Evolutionary conservation across 768 basidiomycete species (phyloP).

Genomic region (Trametes cinnabarina): DNA sequence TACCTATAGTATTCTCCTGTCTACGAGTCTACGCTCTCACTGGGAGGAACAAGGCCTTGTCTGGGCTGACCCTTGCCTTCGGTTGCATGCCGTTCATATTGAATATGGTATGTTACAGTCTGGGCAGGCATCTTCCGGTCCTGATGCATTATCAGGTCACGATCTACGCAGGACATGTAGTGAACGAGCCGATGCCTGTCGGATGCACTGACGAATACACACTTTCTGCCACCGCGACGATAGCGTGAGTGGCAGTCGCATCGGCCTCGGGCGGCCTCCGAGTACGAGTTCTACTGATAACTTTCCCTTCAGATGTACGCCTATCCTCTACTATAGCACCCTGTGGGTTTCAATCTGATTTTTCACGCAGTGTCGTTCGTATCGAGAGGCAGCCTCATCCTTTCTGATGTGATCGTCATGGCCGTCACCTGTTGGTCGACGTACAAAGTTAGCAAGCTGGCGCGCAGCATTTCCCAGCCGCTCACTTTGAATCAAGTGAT

Average conservation of each 20-base stretch:
- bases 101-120: not conserved
- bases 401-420: not conserved
- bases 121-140: too few relatives aligned
- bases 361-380: not conserved
- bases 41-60: not conserved
- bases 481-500: not conserved
- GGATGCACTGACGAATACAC: not conserved
- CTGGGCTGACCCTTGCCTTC: not conserved
- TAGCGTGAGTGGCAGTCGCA: too few relatives aligned
- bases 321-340: too few relatives aligned
- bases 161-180: not conserved
- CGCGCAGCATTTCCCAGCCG: too few relatives aligned
- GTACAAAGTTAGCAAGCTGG: not conserved
- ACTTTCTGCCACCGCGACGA: too few relatives aligned
- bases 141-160: too few relatives aligned
- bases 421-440: not conserved
- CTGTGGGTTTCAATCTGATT: not conserved
- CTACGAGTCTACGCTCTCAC: not conserved
- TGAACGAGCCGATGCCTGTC: not conserved
- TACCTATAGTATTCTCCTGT: not conserved
- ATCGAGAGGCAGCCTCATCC: not conserved
- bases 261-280: too few relatives aligned
- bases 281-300: too few relatives aligned
- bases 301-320: too few relatives aligned
- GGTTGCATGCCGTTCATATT: not conserved